A percentile compares a stretch with the other conserved stretches of the same genome.
Conservation (phyloP, 2,329 filamentous ascomycete species). For the Penicillium sp. region DNA sequence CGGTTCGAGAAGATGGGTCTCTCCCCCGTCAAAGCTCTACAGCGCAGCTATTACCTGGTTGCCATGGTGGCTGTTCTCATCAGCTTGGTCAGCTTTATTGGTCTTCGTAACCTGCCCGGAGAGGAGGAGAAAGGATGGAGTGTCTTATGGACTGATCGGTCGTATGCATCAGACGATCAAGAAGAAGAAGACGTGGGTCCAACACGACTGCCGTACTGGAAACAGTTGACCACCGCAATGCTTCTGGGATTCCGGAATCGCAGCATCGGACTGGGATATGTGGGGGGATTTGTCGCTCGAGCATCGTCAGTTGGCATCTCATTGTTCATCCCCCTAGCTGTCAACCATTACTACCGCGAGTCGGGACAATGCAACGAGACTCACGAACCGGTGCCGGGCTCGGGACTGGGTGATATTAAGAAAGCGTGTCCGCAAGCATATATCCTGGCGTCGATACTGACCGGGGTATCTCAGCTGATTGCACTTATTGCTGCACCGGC, state of each 20-base stretch:
- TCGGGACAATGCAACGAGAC: constrained; percentile 67
- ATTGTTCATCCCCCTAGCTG: constrained; percentile 85
- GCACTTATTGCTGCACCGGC: constrained; percentile 78
- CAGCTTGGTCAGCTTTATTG: constrained; percentile 69
- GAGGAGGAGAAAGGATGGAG: constrained; percentile 73
- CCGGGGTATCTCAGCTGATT: constrained; percentile 80
- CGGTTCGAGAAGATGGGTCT: constrained; percentile 69
- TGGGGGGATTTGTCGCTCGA: constrained; percentile 90
- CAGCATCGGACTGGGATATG: constrained; percentile 78
- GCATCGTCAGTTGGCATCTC: constrained; percentile 94
- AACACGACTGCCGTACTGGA: constrained; percentile 34
- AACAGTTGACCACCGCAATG: constrained; percentile 59
- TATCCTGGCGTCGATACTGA: constrained; percentile 77
- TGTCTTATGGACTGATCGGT: constrained; percentile 40
- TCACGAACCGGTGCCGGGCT: constrained; percentile 27
- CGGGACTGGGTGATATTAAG: constrained; percentile 60
- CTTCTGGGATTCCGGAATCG: constrained; percentile 68
- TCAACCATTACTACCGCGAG: constrained; percentile 83
- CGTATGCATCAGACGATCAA: constrained; percentile 2
- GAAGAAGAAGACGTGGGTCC: constrained; percentile 3
- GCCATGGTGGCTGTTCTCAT: constrained; percentile 66
- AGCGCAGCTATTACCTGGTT: constrained; percentile 83
- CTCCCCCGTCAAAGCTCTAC: constrained; percentile 68
- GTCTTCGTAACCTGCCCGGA: constrained; percentile 62
- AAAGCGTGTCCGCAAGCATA: constrained; percentile 81